These are phyloP conservation scores for Solidago caesia DNA, from an alignment of 129 eudicot genomes.

Conservation along the genomic window DNA sequence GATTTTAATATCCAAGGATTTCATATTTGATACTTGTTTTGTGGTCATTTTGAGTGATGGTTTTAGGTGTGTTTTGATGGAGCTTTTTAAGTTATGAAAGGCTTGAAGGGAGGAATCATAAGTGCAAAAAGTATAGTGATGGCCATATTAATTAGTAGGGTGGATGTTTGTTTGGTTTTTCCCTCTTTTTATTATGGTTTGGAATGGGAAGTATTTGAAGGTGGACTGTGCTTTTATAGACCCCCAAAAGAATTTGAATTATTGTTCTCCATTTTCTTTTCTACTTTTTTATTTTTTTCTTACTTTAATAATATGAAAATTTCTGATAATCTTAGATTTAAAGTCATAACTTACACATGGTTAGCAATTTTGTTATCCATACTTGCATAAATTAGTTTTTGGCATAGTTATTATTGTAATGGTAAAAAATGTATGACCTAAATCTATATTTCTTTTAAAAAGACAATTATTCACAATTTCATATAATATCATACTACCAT, in stretches of 20 bases:
- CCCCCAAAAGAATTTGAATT: constrained; percentile 16
- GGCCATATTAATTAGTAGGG: not conserved
- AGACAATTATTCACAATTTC: too few relatives aligned
- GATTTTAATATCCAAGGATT: constrained; percentile 46
- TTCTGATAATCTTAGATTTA: too few relatives aligned
- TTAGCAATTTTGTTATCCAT: too few relatives aligned
- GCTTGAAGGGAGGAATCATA: constrained; percentile 27
- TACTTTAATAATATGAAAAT: not conserved
- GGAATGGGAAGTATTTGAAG: constrained; percentile 9
- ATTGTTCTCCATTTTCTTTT: constrained; percentile 16
- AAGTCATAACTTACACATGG: too few relatives aligned
- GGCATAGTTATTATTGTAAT: too few relatives aligned
- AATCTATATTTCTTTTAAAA: too few relatives aligned
- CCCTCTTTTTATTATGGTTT: not conserved
- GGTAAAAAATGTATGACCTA: too few relatives aligned
- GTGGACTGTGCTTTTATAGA: constrained; percentile 37
- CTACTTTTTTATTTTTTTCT: not conserved
- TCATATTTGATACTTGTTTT: constrained; percentile 37
- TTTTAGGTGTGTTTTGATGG: constrained; percentile 2
- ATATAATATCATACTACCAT: too few relatives aligned
- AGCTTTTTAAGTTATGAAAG: constrained; percentile 18
- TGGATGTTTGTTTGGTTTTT: not conserved
- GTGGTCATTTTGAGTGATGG: constrained; percentile 12
- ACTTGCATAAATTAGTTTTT: too few relatives aligned
- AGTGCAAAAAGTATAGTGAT: constrained; percentile 30